These are phyloP conservation scores for Dendrocalamus sinicus DNA, from an alignment of 176 grass and related monocot species.

Conservation along the genomic window DNA sequence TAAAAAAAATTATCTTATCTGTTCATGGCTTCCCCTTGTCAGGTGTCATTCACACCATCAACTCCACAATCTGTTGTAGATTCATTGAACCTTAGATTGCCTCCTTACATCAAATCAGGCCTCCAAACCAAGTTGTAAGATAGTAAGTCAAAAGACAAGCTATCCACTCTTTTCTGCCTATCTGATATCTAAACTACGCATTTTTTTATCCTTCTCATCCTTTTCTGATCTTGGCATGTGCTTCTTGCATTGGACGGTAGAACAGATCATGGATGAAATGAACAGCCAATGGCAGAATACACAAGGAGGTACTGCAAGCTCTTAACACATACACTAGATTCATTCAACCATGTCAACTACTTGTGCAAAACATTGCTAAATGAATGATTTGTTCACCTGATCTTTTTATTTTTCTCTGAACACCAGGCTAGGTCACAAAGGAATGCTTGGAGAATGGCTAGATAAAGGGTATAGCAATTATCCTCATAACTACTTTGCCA, in stretches of 20 bases:
- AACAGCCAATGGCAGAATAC: conserved; percentile 60
- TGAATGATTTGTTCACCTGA: conserved; percentile 8
- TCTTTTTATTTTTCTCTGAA: not conserved
- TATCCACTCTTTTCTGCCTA: conserved; percentile 2
- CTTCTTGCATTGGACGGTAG: conserved; percentile 47
- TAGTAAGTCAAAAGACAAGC: not conserved
- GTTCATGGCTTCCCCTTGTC: not conserved
- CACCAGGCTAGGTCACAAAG: not conserved
- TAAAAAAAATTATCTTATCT: not conserved
- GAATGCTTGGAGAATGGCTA: conserved; percentile 31
- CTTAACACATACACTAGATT: not conserved
- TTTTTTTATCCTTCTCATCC: not conserved
- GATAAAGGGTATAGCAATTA: conserved; percentile 19
- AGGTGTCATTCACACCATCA: conserved; percentile 1
- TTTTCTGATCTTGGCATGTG: conserved; percentile 17
- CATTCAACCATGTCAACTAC: not conserved
- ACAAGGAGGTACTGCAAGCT: conserved; percentile 51
- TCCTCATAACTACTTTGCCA: not conserved
- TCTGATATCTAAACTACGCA: not conserved
- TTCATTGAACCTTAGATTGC: conserved; percentile 27
- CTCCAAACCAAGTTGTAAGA: not conserved
- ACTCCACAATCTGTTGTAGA: not conserved
- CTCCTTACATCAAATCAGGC: conserved; percentile 13
- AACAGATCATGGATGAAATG: conserved; percentile 52
- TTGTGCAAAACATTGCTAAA: not conserved